A percentile compares a stretch with the other conserved stretches of the same genome.
These are phyloP conservation scores for Kuraishia floccosa DNA, from an alignment of 805 yeast species.

Conservation along the genomic window DNA sequence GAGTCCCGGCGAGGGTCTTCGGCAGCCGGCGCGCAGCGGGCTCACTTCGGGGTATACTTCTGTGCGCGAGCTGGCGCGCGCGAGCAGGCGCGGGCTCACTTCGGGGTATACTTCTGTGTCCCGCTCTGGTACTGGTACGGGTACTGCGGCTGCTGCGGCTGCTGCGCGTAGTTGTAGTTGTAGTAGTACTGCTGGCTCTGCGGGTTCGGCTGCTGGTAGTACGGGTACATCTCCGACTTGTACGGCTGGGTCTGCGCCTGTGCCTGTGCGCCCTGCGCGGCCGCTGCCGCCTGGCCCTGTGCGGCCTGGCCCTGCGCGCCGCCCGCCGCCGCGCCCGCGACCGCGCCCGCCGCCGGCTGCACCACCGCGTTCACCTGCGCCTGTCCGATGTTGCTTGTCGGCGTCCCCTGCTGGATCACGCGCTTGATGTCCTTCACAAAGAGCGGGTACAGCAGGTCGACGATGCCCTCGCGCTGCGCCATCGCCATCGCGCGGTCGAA, in stretches of 20 bases:
- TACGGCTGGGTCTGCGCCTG: conserved; percentile 1
- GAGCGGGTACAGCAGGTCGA: conserved; percentile 43
- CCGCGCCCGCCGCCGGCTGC: conserved; percentile 1
- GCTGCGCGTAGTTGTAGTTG: conserved; percentile 4
- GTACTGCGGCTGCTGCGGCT: conserved; percentile 2
- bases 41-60: too few relatives aligned
- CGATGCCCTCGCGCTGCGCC: conserved; percentile 59
- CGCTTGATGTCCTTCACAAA: conserved; percentile 56
- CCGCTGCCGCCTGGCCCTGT: background rate
- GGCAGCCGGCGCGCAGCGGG: too few relatives aligned
- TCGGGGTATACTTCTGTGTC: too few relatives aligned
- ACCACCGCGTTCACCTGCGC: conserved; percentile 2
- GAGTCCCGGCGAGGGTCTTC: too few relatives aligned
- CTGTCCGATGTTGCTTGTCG: conserved; percentile 9
- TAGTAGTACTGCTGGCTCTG: conserved; percentile 7
- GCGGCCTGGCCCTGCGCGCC: background rate
- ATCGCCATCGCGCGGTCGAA: conserved; percentile 59
- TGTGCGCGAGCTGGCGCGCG: too few relatives aligned
- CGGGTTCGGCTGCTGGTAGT: conserved; percentile 4
- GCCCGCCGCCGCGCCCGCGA: background rate
- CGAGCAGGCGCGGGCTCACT: too few relatives aligned
- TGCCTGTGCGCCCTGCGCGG: background rate
- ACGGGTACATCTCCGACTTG: conserved; percentile 2
- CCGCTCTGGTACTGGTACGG: too few relatives aligned
- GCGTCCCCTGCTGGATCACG: conserved; percentile 25